Evolutionary conservation across 176 grass and related monocot species (phyloP), one percentile per base, ranked within the genome.

Genomic region (Zea luxurians): DNA sequence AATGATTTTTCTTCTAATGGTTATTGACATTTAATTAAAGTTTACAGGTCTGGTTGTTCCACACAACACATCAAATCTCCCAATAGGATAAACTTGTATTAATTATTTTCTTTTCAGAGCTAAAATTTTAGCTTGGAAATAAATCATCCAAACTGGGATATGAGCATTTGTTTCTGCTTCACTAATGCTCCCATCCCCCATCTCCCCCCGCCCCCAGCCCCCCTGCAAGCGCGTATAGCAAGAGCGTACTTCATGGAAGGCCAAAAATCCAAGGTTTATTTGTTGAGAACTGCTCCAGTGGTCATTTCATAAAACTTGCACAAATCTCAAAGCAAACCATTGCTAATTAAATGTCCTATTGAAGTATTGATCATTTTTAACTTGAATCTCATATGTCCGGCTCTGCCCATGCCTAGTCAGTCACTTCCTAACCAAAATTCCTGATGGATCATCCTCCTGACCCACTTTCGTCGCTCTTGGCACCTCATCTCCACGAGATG

Each of bases 71-170:
- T 16, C 13, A 1, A 21, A 38, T 75, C 41, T 47, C 10, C 42
- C 71, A 76, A 60, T 48, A 76, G 4, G 17, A 75, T 67, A 83
- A 66, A 66, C 52, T n/a, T 15, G 10, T 13, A 80, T 10, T 49
- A 37, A 58, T 15, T 6, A n/a, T 62, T 81, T 16, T 81, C 3
- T 61, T 62, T 42, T 47, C 74, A 67, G 38, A 57, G 7, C 18
- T 67, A 40, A n/a, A 76, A 68, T 68, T 68, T 74, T 40, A 73
- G 17, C 17, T 35, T 64, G 20, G 6, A 47, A 75, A 58, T 40
- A 59, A 59, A 83, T 54, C 11, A 35, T 76, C 71, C 49, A 38
- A 47, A 17, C 8, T n/a, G 27, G 64, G 70, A 75, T 66, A 57
- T n/a, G 15, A 45, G 6, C 3, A 41, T 34, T 45, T 3, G 35